phyloP scores from a whole-genome alignment of 768 basidiomycete species.

The Auriscalpium vulgare region DNA sequence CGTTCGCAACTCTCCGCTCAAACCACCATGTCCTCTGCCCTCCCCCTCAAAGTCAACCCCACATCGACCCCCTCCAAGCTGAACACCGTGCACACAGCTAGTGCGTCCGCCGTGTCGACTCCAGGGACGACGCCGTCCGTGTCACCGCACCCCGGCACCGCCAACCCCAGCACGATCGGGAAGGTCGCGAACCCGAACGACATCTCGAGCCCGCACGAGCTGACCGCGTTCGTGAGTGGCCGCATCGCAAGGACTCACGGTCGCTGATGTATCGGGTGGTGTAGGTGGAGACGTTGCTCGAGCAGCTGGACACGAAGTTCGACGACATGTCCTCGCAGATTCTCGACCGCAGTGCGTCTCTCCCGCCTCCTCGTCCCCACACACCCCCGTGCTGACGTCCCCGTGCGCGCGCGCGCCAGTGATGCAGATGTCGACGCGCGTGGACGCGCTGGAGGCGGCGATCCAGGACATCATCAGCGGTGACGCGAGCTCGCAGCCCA shows the following conservation, averaged over 20 bases:
- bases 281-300: conserved; percentile 82
- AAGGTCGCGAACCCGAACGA: conserved; percentile 34
- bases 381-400: neutral
- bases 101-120: neutral
- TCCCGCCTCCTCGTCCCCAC: neutral
- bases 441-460: conserved; percentile 81
- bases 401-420: conserved; percentile 40
- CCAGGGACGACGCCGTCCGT: conserved; percentile 3
- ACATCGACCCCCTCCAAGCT: conserved; percentile 7
- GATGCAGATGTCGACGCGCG: conserved; percentile 87
- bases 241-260: neutral
- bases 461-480: conserved; percentile 90
- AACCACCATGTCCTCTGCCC: conserved; percentile 1
- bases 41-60: conserved; percentile 12
- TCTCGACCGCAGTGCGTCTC: conserved; percentile 65
- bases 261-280: neutral
- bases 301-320: conserved; percentile 84
- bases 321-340: conserved; percentile 92
- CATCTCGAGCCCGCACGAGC: conserved; percentile 87
- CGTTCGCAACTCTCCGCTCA: no score
- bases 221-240: conserved; percentile 82
- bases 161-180: neutral
- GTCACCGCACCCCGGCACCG: conserved; percentile 4
- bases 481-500: conserved; percentile 25
- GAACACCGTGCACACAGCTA: neutral